Percentiles rank a stretch among this genome's conserved stretches.
Evolutionary conservation across 139 green algal genomes (phyloP).

Genomic region (Picochlorum sp.): DNA sequence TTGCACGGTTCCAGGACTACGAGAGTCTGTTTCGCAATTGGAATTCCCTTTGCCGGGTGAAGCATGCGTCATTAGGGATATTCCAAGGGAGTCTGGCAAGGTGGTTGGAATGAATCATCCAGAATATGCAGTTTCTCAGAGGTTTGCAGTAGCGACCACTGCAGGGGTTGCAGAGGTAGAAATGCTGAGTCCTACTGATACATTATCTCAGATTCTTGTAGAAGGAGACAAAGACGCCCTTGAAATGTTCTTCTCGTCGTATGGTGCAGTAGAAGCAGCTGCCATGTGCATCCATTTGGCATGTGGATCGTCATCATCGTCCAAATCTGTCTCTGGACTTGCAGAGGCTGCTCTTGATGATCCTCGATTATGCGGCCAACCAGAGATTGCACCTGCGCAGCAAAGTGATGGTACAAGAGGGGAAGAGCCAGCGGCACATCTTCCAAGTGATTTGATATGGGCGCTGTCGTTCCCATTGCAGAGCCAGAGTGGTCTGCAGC

Average conservation of each 20-base stretch:
- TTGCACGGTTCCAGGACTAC: constrained; percentile 37
- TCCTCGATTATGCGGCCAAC: constrained; percentile 59
- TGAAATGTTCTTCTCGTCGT: constrained; percentile 70
- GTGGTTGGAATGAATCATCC: background rate
- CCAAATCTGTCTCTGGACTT: constrained; percentile 8
- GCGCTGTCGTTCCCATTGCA: constrained; percentile 41
- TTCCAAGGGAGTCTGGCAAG: background rate
- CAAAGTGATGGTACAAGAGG: constrained; percentile 2
- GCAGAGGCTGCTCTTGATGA: constrained; percentile 64
- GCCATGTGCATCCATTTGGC: constrained; percentile 83
- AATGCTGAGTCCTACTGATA: constrained; percentile 60
- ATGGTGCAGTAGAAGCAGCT: constrained; percentile 66
- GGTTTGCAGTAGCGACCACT: constrained; percentile 72
- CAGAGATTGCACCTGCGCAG: constrained; percentile 18
- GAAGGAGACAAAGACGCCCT: constrained; percentile 44
- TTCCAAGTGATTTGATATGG: constrained; percentile 55
- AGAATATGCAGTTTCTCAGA: constrained; percentile 8
- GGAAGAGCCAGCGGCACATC: constrained; percentile 4
- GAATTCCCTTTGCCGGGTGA: constrained; percentile 51
- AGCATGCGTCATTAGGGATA: constrained; percentile 17
- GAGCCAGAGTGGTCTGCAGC: constrained; percentile 71
- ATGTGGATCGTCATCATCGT: constrained; percentile 18
- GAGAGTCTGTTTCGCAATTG: constrained; percentile 64
- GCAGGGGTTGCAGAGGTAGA: constrained; percentile 69
- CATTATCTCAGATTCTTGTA: constrained; percentile 53